Evolutionary conservation across 2,329 filamentous ascomycete genomes (phyloP).

Genomic region (Fusarium irregulare): DNA sequence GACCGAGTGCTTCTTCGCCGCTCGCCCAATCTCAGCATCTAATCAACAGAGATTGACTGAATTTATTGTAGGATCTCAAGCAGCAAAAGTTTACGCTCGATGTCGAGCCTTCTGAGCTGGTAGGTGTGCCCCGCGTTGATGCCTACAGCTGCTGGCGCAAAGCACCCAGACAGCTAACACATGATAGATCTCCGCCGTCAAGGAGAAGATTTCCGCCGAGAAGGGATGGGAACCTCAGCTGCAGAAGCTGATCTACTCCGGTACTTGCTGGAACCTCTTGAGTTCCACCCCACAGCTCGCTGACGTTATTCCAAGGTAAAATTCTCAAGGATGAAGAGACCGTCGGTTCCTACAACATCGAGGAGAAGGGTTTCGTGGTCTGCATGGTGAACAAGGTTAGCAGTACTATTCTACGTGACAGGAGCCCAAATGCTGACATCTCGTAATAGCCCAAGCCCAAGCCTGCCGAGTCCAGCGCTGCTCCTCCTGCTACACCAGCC

Average conservation of each 20-base stretch:
- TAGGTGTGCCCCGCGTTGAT: constrained; percentile 63
- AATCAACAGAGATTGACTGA: constrained; percentile 17
- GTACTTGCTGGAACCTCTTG: constrained; percentile 59
- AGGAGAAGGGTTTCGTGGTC: constrained; percentile 99
- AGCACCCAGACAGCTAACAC: constrained; percentile 23
- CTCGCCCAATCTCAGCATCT: background rate
- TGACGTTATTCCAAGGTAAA: constrained; percentile 74
- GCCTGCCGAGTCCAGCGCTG: constrained; percentile 70
- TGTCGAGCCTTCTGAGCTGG: constrained; percentile 90
- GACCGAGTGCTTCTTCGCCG: constrained; percentile 4
- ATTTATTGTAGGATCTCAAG: constrained; percentile 83
- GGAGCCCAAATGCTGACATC: constrained; percentile 22
- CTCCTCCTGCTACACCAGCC: constrained; percentile 68
- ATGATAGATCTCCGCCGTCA: constrained; percentile 83
- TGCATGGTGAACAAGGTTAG: constrained; percentile 97
- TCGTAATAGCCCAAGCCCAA: constrained; percentile 70
- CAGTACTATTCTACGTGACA: background rate
- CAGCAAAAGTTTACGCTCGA: constrained; percentile 99
- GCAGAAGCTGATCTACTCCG: constrained; percentile 98
- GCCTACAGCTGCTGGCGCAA: constrained; percentile 34
- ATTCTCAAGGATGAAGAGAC: constrained; percentile 98
- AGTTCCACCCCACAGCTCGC: constrained; percentile 24
- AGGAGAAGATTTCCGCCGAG: constrained; percentile 90
- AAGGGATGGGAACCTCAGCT: constrained; percentile 93
- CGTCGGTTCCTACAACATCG: constrained; percentile 96